Evolutionary conservation across 192 early-diverging fungal genomes (phyloP), one percentile per base, ranked within the genome.

Genomic region (Podila verticillata): DNA sequence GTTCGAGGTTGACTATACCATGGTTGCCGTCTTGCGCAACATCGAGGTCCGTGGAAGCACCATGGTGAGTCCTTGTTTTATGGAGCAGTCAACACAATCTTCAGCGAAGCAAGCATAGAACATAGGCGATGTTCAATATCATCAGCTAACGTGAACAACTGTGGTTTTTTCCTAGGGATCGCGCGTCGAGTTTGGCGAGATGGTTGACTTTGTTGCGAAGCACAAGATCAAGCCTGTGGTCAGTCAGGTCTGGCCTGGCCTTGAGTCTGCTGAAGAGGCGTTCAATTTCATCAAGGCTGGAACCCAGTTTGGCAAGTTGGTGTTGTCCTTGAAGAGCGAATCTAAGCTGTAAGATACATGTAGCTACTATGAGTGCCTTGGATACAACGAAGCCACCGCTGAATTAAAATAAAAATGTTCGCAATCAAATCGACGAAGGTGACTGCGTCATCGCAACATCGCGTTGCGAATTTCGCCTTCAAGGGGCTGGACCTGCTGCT

Each of bases 171-270:
- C 15, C 7, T 59, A 79, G 75, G 75, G 75, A 15, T 79, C 75
- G 4, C 83, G 88, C 19, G 51, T 57, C 3, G 92, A 93, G 66
- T 93, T 92, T 61, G 48, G 74, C n/a, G 79, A 86, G 26, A 90
- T 92, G 89, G 67, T 91, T 7, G 77, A 75, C 8, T 92, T 92
- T 71, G 87, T 94, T 4, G 63, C 73, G 24, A 59, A 86, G 65
- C 63, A 90, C 34, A 85, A 89, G 71, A 81, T 93, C 58, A 66
- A 65, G n/a, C 93, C 92, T 22, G 84, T 91, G 2, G 85, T 91
- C 13, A 82, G 82, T 24, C 70, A 75, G n/a, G 82, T 90, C n/a
- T 91, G 85, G 84, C 70, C 83, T 3, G 90, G 90, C 5, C 74
- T 86, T 29, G 74, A 77, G 58, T 66, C 51, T 48, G 65, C 48